Evolutionary conservation across 169 alveolate species (phyloP).

Genomic region (Cryptosporidium sp.): DNA sequence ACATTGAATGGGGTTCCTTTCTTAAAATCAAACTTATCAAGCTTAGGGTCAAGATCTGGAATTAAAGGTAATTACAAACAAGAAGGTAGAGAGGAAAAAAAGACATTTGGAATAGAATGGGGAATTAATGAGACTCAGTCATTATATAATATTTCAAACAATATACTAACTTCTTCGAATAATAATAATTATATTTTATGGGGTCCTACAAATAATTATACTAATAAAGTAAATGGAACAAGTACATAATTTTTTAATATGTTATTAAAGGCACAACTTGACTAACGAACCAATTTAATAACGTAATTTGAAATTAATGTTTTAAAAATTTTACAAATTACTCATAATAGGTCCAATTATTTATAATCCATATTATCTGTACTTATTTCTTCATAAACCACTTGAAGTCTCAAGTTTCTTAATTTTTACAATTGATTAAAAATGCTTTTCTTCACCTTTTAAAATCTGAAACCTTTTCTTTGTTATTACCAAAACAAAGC

Average conservation of each 20-base stretch:
- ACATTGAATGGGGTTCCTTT: conserved; percentile 16
- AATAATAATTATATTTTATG: conserved; percentile 45
- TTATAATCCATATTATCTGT: no score
- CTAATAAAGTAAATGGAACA: conserved; percentile 12
- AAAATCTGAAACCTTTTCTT: background rate
- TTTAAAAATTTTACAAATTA: background rate
- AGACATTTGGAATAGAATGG: conserved; percentile 63
- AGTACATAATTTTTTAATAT: background rate
- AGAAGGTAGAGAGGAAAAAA: conserved; percentile 69
- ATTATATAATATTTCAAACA: conserved; percentile 3
- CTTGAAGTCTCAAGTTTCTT: background rate
- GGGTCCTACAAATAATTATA: conserved; percentile 60
- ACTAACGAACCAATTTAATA: background rate
- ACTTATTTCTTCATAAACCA: background rate
- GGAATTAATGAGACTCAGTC: conserved; percentile 65
- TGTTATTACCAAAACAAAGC: background rate
- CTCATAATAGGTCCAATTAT: background rate
- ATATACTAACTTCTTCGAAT: conserved; percentile 6
- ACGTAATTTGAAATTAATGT: background rate
- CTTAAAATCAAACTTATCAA: conserved; percentile 12
- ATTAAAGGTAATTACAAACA: conserved; percentile 45
- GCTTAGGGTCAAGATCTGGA: conserved; percentile 2
- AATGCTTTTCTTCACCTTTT: no score
- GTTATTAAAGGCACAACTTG: background rate
- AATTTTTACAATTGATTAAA: no score